Base-by-base conservation (phyloP, 1,284 basidiomycete species). In the Moesziomyces antarcticus region DNA sequence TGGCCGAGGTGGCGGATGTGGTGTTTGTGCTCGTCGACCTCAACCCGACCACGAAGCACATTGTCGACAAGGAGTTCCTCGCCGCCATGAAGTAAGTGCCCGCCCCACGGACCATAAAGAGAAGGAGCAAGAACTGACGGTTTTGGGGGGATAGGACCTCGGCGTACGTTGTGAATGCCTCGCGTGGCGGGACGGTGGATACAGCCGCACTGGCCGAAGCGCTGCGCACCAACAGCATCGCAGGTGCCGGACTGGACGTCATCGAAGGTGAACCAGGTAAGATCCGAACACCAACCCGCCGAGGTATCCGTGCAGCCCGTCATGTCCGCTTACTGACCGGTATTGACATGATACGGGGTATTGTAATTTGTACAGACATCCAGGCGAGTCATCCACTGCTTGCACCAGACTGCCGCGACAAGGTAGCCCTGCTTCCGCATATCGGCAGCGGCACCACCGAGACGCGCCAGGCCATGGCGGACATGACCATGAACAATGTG, bases 231-330 rank as follows among this genome's bases (percentile, higher is more conserved):
- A 88, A 88, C 3, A 89, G 90, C 88, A 91, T 98, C 44, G 96
- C 91, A 87, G 94, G 91, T 22, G 96, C 96, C 0, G 96, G 93
- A 0, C 80, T 99, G 7, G 96, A 99, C 84, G 96, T 98, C 35
- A 89, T 97, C 13, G 93, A 94, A 73, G 93, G 93, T 33, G 96
- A 99, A 84, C 96, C 96, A 0, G 85, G 72, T 74, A 24, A 65
- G 72, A 70, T 5, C 14, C 2, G 5, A 16, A 37, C n/a, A n/a
- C n/a, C n/a, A n/a, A n/a, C n/a, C n/a, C n/a, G n/a, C 55, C 33
- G 55, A 11, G 33, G 22, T 48, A 30, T 42, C 50, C 65, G 42
- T 56, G 45, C 13, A 13, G 16, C 48, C 56, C 60, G 66, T 22
- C 14, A 52, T 42, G 27, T 27, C 60, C 66, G 52, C 20, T 13